Evolutionary conservation across 2,329 filamentous ascomycete species (phyloP).

Genomic region (Didymella exigua): DNA sequence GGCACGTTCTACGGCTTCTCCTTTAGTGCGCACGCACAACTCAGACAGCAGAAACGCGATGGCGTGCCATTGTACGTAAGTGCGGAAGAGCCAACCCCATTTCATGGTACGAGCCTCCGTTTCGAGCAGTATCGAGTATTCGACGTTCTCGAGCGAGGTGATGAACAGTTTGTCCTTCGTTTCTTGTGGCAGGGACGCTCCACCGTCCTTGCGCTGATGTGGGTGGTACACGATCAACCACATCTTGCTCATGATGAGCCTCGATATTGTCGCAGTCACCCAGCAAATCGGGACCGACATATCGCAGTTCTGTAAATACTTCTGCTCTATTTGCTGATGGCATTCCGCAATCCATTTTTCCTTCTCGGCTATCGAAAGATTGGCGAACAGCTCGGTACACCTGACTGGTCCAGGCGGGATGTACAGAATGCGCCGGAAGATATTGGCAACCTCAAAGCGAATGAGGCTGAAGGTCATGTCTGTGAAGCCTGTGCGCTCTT

Average conservation of each 20-base stretch:
- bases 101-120: conserved; percentile 65
- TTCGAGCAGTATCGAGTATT: conserved; percentile 70
- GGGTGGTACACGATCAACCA: conserved; percentile 79
- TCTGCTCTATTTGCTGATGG: conserved; percentile 55
- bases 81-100: conserved; percentile 70
- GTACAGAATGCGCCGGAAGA: conserved; percentile 54
- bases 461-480: conserved; percentile 63
- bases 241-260: conserved; percentile 78
- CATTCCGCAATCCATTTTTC: conserved; percentile 58
- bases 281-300: conserved; percentile 67
- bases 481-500: conserved; percentile 59
- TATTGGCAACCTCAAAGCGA: conserved; percentile 58
- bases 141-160: conserved; percentile 75
- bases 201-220: conserved; percentile 65
- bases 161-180: conserved; percentile 72
- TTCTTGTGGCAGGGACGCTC: conserved; percentile 63
- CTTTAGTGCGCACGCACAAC: conserved; percentile 62
- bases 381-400: conserved; percentile 51
- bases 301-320: conserved; percentile 59
- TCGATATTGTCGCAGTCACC: conserved; percentile 70
- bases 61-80: conserved; percentile 70
- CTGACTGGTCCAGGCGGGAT: conserved; percentile 51
- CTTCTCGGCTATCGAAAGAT: conserved; percentile 54
- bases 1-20: conserved; percentile 64
- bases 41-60: conserved; percentile 67